These are phyloP conservation scores for Erysimum cheiri DNA, from an alignment of 441 rosid species.

Conservation along the genomic window DNA sequence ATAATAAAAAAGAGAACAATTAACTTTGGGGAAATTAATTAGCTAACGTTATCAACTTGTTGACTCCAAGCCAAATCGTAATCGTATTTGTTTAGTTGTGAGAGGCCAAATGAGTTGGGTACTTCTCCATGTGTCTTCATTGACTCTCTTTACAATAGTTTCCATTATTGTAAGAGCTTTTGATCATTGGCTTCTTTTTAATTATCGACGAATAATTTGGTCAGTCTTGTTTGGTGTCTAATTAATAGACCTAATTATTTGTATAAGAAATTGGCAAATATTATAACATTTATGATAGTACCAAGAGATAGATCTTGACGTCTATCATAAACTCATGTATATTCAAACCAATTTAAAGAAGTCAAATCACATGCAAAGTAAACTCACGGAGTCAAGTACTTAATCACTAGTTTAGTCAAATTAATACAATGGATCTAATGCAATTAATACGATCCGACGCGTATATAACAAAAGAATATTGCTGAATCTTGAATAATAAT, in stretches of 20 bases:
- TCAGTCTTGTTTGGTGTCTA: conserved; percentile 32
- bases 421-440: conserved; percentile 14
- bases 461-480: not conserved
- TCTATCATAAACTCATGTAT: not conserved
- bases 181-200: not conserved
- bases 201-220: conserved; percentile 25
- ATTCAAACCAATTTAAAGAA: conserved; percentile 1
- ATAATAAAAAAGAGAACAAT: not conserved
- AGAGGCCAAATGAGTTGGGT: conserved; percentile 39
- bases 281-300: not conserved
- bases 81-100: conserved; percentile 34
- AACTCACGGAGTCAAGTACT: conserved; percentile 32
- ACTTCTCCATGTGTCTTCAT: conserved; percentile 34
- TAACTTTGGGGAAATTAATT: not conserved
- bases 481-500: conserved; percentile 2
- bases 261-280: not conserved
- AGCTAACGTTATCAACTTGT: conserved; percentile 16
- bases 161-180: conserved; percentile 5
- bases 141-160: conserved; percentile 32
- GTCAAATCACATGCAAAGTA: conserved; percentile 32
- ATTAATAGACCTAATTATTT: not conserved
- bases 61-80: conserved; percentile 31
- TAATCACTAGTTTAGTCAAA: not conserved
- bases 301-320: not conserved
- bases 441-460: conserved; percentile 3